Conservation (phyloP, 2,329 filamentous ascomycete genomes). For the Lecanoromycetidae sp. region DNA sequence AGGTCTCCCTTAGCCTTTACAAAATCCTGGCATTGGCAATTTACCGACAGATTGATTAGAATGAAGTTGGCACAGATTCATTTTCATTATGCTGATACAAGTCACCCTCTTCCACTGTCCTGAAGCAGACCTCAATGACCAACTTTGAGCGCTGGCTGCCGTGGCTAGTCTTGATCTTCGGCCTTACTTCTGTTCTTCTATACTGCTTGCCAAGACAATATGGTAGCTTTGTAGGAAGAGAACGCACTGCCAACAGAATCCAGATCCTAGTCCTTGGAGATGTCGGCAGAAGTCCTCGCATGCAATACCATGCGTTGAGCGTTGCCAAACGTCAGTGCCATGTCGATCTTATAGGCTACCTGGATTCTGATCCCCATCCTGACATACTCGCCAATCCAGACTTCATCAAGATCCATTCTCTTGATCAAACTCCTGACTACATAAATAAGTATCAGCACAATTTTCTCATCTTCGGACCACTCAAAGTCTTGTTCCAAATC, state of each 20-base stretch:
- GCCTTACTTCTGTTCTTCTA: conserved; percentile 38
- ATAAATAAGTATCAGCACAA: conserved; percentile 57
- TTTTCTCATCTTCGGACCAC: conserved; percentile 66
- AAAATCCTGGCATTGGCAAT: not conserved
- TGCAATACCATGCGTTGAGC: conserved; percentile 96
- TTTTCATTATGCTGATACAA: not conserved
- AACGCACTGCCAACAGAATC: conserved; percentile 29
- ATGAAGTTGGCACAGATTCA: not conserved
- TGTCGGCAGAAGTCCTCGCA: conserved; percentile 87
- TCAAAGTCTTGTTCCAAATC: conserved; percentile 79
- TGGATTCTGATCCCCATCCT: conserved; percentile 70
- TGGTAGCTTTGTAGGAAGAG: conserved; percentile 20
- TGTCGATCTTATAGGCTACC: conserved; percentile 80
- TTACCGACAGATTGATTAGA: not conserved
- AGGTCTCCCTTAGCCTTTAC: not conserved
- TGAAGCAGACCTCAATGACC: conserved; percentile 18
- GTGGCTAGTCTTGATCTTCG: conserved; percentile 29
- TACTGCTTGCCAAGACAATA: conserved; percentile 43
- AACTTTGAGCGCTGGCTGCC: conserved; percentile 28
- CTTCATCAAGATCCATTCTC: conserved; percentile 57
- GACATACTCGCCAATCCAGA: conserved; percentile 54
- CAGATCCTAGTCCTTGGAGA: conserved; percentile 90
- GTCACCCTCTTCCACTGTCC: not conserved
- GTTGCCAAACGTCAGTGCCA: conserved; percentile 68
- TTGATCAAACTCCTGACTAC: conserved; percentile 54